Percentiles rank a stretch among this genome's conserved stretches.
phyloP scores from a whole-genome alignment of 176 grass and related monocot genomes.

The Rhipidocladum racemiflorum region DNA sequence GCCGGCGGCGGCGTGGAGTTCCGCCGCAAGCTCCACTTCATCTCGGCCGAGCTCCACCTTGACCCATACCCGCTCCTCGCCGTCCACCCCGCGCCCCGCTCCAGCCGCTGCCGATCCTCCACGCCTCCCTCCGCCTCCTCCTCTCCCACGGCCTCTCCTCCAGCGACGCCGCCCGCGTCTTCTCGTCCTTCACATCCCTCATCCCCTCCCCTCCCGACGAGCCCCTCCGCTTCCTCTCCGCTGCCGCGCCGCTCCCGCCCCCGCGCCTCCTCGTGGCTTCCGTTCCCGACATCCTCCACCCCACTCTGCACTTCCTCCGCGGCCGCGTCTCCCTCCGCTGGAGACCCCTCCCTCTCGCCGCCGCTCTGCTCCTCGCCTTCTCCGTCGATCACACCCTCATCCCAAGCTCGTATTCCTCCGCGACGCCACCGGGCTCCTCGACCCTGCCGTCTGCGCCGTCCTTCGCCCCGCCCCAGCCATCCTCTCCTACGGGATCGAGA shows the following conservation, averaged over 20 bases:
- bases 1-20: conserved; percentile 42
- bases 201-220: neutral
- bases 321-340: conserved; percentile 34
- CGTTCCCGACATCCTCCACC: conserved; percentile 35
- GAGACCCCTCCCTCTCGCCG: conserved; percentile 40
- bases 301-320: conserved; percentile 55
- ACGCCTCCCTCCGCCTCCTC: no score
- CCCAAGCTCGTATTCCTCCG: conserved; percentile 59
- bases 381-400: conserved; percentile 64
- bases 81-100: no score
- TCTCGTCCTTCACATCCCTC: no score
- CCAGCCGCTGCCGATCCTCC: no score
- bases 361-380: conserved; percentile 58
- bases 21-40: conserved; percentile 19
- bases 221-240: no score
- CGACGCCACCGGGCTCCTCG: conserved; percentile 26
- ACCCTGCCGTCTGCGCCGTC: conserved; percentile 40
- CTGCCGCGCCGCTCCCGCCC: no score
- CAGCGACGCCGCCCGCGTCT: no score
- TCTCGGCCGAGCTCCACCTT: no score
- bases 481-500: conserved; percentile 66
- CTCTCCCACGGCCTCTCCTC: no score
- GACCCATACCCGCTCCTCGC: no score
- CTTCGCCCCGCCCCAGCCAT: conserved; percentile 55
- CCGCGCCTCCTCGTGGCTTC: no score